Evolutionary conservation across 202 grass and related monocot genomes (phyloP), one percentile per base, ranked within the genome.

Genomic region (Setaria italica): DNA sequence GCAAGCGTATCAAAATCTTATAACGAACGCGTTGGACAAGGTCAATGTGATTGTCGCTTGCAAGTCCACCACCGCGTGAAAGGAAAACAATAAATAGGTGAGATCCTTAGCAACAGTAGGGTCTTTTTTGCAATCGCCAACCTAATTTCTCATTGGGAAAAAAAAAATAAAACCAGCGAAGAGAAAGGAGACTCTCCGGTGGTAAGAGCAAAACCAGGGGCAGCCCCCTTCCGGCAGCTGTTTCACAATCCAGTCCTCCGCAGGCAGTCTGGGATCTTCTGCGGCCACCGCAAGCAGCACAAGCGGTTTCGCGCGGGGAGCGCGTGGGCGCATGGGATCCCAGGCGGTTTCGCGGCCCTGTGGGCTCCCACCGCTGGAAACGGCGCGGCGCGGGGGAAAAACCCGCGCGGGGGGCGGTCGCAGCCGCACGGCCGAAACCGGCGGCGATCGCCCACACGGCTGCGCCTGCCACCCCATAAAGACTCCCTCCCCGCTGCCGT

Each of bases 321-420:
- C n/a, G 56, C 76, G 20, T 0, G 4, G 15, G 20, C 84, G 50
- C 84, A 90, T 5, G 9, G 88, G 60, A 90, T 90, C 88, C 79
- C 6, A 19, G 62, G 59, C 47, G 88, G 84, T 90, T 83, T 86
- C 2, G 48, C 66, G 67, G 73, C 5, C 33, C 84, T 59, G 84
- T 82, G 88, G 66, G 84, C 78, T 33, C 78, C 65, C 64, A 69
- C 84, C 47, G 69, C 35, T 25, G 59, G 60, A 56, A 70, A 15
- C 16, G 48, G 46, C 10, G 6, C 39, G 77, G 47, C 0, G 66
- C 57, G 35, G 12, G 33, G 3, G 62, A 63, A 85, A 89, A 89
- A 81, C 87, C 32, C 15, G 85, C 35, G 47, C 84, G 84, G 2
- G 46, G 1, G 46, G 45, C 46, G 47, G 70, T 9, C 30, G 84